Percentiles rank a stretch among this genome's conserved stretches.
Conservation (phyloP, 495 filamentous ascomycete species). For the Penicillium malachiteum region DNA sequence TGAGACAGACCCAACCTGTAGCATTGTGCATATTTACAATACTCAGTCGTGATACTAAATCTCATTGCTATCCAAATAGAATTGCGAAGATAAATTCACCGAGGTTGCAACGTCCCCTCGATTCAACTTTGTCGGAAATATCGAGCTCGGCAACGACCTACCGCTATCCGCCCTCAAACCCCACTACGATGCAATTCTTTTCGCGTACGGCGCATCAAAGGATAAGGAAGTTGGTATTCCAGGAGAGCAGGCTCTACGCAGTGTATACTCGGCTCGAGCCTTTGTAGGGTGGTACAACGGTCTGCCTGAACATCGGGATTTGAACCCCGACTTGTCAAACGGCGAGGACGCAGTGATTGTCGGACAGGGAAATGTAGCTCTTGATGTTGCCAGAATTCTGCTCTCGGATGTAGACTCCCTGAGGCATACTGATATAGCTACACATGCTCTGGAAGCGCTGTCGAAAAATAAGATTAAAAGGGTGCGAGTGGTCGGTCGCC, state of each 20-base stretch:
- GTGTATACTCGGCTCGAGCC: constrained; percentile 84
- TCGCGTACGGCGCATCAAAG: constrained; percentile 86
- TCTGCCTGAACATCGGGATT: constrained; percentile 73
- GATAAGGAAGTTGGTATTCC: constrained; percentile 77
- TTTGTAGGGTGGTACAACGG: constrained; percentile 99
- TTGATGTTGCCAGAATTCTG: constrained; percentile 90
- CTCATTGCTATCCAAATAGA: constrained; percentile 48
- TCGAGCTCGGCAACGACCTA: constrained; percentile 72
- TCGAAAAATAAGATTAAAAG: constrained; percentile 70
- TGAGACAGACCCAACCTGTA: background rate
- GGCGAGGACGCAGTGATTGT: constrained; percentile 87
- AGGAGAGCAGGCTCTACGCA: constrained; percentile 68
- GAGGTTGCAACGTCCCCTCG: constrained; percentile 76
- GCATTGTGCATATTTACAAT: background rate
- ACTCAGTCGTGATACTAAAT: background rate
- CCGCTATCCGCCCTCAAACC: constrained; percentile 66
- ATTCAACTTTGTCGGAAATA: constrained; percentile 92
- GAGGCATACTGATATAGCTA: constrained; percentile 81
- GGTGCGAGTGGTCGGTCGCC: constrained; percentile 80
- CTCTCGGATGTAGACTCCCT: constrained; percentile 69
- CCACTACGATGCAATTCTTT: constrained; percentile 90
- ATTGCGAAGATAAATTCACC: constrained; percentile 89
- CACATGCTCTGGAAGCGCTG: constrained; percentile 73
- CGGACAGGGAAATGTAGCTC: constrained; percentile 92
- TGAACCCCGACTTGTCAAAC: constrained; percentile 72